phyloP scores from a whole-genome alignment of 2,329 filamentous ascomycete species.

The Colletotrichum sojae region DNA sequence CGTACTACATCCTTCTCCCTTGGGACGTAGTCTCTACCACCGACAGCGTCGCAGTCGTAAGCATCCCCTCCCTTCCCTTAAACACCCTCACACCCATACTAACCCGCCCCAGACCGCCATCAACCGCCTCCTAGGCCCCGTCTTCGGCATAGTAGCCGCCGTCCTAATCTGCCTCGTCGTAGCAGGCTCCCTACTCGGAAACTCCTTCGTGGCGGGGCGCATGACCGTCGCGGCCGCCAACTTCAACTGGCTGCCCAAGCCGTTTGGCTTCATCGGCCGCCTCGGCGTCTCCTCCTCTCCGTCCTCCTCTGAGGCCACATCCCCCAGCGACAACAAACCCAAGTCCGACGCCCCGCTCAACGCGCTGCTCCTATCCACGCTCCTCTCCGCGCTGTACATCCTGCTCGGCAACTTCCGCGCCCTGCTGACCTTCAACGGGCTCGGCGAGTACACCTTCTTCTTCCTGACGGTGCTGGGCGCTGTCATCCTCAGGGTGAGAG shows the following conservation, averaged over 20 bases:
- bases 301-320: conserved; percentile 12
- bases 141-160: conserved; percentile 68
- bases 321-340: conserved; percentile 11
- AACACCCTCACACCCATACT: not conserved
- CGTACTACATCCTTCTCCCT: conserved; percentile 74
- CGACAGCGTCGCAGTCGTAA: conserved; percentile 74
- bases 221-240: conserved; percentile 73
- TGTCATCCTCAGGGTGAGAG: conserved; percentile 68
- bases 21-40: conserved; percentile 71
- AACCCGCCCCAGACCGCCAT: conserved; percentile 63
- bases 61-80: conserved; percentile 43
- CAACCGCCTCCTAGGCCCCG: conserved; percentile 66
- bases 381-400: conserved; percentile 70
- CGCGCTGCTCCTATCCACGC: conserved; percentile 64
- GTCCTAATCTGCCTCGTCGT: conserved; percentile 72
- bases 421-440: conserved; percentile 71
- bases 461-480: conserved; percentile 73
- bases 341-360: conserved; percentile 67
- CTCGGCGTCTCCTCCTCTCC: conserved; percentile 49
- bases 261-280: conserved; percentile 61
- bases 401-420: conserved; percentile 72
- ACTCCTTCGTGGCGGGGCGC: conserved; percentile 73
- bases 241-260: conserved; percentile 63
- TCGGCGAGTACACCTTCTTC: conserved; percentile 75
- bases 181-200: conserved; percentile 73